Conservation (phyloP, 192 early-diverging fungal species). For the Coemansia sp. region DNA sequence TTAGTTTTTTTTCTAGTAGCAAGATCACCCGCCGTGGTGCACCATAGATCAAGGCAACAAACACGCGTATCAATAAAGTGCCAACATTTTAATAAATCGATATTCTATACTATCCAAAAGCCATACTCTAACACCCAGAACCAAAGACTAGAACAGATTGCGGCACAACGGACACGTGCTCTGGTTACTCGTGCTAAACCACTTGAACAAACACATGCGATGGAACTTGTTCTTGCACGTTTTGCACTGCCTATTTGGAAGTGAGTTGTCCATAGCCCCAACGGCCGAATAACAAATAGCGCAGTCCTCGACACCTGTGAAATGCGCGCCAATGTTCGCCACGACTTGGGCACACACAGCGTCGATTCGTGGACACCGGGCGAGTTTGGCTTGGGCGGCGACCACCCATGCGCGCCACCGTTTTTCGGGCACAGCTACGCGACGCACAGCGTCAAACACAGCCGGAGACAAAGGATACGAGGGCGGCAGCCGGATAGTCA, state of each 20-base stretch:
- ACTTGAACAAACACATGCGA: conserved; percentile 88
- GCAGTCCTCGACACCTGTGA: conserved; percentile 97
- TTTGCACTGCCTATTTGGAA: conserved; percentile 86
- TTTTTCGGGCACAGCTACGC: conserved; percentile 51
- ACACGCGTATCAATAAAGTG: no score
- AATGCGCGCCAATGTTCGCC: conserved; percentile 86
- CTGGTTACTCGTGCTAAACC: conserved; percentile 68
- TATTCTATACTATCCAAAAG: no score
- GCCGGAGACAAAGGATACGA: conserved; percentile 48
- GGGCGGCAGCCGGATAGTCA: conserved; percentile 45
- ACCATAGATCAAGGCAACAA: no score
- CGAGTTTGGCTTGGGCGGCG: conserved; percentile 52
- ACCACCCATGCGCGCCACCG: conserved; percentile 56
- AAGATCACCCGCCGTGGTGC: no score
- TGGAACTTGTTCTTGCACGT: conserved; percentile 98
- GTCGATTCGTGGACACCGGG: conserved; percentile 76
- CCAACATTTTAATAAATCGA: no score
- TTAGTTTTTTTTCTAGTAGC: no score
- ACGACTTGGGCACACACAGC: conserved; percentile 76
- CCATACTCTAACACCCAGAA: no score
- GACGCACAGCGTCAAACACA: conserved; percentile 36
- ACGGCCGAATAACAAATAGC: conserved; percentile 97
- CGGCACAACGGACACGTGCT: conserved; percentile 72
- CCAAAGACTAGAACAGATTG: conserved; percentile 34
- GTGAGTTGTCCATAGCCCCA: conserved; percentile 75